Evolutionary conservation across 2,329 filamentous ascomycete genomes (phyloP), one percentile per base, ranked within the genome.

Genomic region (Aspergillus sp.): DNA sequence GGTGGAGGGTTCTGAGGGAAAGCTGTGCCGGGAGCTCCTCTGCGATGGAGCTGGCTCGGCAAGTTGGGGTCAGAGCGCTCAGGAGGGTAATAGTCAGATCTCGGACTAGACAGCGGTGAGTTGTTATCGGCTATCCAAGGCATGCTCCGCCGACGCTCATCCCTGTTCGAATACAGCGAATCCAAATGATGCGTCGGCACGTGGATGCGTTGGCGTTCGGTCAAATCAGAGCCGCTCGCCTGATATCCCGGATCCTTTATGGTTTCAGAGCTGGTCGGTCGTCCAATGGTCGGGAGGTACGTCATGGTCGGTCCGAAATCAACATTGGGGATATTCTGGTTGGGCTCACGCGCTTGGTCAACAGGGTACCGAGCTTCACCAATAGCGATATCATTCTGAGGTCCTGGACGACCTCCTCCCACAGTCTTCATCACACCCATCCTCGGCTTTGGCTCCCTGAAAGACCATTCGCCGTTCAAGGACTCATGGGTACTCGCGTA

Each of bases 221-320:
- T 61, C 5, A 50, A 54, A 41, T 66, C 59, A 6, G 66, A 62
- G 29, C 62, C 59, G 4, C 56, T 64, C 30, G 63, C 57, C 12
- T 63, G 58, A 34, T 68, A 57, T 5, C 52, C 55, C 27, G 60
- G 54, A 36, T 63, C 62, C 30, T 57, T 75, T 48, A 78, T 63
- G 2, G 76, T 76, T 40, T 76, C 76, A 42, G 74, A 76, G 1
- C 78, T 80, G 38, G 64, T 73, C n/a, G 79, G 78, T 6, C 77
- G 74, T 55, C 72, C 73, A 12, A 68, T 72, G 39, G 71, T 71
- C 29, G 79, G 76, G 50, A 71, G 72, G 48, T 88, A 84, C 49
- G 85, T 83, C 56, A 87, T 71, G 0, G 90, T 95, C 4, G 84
- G 88, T 0, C 91, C 91, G 67, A 96, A 96, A 64, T 96, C 83